Evolutionary conservation across 352 stramenopile species (phyloP).

Genomic region (Phytophthora fragariaefolia): DNA sequence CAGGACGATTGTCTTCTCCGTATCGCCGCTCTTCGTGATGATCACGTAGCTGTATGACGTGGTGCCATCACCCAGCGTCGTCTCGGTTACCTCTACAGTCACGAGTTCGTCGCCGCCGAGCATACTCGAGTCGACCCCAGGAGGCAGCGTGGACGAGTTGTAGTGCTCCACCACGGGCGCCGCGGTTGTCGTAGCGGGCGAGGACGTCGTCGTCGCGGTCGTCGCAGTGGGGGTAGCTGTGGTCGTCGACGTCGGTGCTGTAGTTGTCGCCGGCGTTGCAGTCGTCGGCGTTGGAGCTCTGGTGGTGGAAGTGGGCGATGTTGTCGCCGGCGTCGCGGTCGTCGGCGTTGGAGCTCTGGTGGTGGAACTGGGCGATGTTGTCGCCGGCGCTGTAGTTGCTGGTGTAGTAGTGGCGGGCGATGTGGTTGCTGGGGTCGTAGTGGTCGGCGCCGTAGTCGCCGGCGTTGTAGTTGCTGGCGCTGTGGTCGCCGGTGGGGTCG

Average conservation of each 20-base stretch:
- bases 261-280: conserved; percentile 2
- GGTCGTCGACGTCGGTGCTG: conserved; percentile 11
- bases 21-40: conserved; percentile 40
- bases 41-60: conserved; percentile 50
- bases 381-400: neutral
- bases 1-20: conserved; percentile 28
- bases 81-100: conserved; percentile 44
- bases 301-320: conserved; percentile 2
- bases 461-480: conserved; percentile 2
- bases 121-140: conserved; percentile 38
- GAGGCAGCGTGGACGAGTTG: conserved; percentile 50
- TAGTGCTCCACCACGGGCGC: conserved; percentile 35
- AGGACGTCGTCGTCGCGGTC: neutral
- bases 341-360: neutral
- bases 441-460: neutral
- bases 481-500: neutral
- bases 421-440: conserved; percentile 4
- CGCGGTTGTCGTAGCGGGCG: conserved; percentile 10
- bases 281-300: neutral
- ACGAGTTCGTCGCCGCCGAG: conserved; percentile 46
- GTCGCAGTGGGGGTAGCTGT: conserved; percentile 4
- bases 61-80: conserved; percentile 33
- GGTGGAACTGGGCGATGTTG: no score
- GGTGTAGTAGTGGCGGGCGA: neutral
- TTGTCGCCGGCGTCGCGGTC: neutral